Evolutionary conservation across 305 asterid species (phyloP).

Genomic region (Fraxinus angustifolia): DNA sequence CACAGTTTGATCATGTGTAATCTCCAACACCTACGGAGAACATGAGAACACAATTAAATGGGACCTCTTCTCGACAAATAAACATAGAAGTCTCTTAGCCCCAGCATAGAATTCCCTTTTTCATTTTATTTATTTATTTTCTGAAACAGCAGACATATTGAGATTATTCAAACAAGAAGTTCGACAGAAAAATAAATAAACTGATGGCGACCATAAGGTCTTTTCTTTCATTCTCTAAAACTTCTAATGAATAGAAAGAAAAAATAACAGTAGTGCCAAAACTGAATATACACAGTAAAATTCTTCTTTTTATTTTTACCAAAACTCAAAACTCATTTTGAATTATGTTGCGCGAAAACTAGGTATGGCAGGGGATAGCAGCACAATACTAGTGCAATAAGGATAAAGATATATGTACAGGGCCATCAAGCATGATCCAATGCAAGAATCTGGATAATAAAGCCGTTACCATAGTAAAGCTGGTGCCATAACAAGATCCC

Average conservation of each 20-base stretch:
- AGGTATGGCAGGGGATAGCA: not conserved
- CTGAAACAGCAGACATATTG: not conserved
- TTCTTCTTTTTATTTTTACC: not conserved
- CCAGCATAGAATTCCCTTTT: not conserved
- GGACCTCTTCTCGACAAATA: not conserved
- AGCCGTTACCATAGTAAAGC: slow-evolving; percentile 62
- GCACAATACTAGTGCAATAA: not conserved
- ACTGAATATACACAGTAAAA: not conserved
- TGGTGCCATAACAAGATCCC: slow-evolving; percentile 55
- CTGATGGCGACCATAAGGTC: not conserved
- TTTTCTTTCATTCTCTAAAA: not conserved
- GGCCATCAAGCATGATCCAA: not conserved
- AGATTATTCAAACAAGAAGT: not conserved
- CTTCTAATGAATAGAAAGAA: not conserved
- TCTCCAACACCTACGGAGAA: slow-evolving; percentile 81
- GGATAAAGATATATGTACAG: not conserved
- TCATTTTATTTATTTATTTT: no score
- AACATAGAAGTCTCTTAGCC: not conserved
- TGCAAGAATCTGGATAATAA: slow-evolving; percentile 5
- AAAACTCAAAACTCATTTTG: not conserved
- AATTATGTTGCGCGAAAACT: not conserved
- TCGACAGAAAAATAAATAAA: not conserved
- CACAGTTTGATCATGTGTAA: slow-evolving; percentile 84
- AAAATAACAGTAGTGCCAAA: not conserved
- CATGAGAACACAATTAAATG: not conserved